phyloP scores from a whole-genome alignment of 2,329 filamentous ascomycete genomes.

The Calonectria leucothoes region DNA sequence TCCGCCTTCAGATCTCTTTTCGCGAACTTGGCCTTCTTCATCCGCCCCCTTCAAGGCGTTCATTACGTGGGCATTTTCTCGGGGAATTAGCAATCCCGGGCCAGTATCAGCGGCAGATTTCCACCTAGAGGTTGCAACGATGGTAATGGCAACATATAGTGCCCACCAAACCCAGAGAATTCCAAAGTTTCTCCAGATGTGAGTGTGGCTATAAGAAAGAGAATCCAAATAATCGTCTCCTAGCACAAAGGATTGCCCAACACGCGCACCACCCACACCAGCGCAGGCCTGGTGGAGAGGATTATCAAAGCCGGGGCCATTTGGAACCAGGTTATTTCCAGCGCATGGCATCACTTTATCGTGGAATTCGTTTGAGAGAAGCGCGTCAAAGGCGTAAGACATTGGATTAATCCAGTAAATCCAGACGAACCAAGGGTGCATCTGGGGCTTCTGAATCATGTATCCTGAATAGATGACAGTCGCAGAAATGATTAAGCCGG shows the following conservation, averaged over 20 bases:
- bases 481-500: constrained; percentile 61
- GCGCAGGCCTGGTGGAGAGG: constrained; percentile 62
- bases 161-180: constrained; percentile 74
- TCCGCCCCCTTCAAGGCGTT: constrained; percentile 50
- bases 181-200: constrained; percentile 71
- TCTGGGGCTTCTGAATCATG: constrained; percentile 69
- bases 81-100: constrained; percentile 69
- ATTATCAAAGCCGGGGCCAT: constrained; percentile 59
- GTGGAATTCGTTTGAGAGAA: constrained; percentile 79
- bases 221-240: constrained; percentile 70
- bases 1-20: constrained; percentile 27
- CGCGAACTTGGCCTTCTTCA: constrained; percentile 58
- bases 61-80: constrained; percentile 62
- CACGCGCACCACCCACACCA: constrained; percentile 65
- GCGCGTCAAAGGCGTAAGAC: constrained; percentile 75
- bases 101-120: constrained; percentile 61
- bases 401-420: constrained; percentile 75
- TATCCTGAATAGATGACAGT: constrained; percentile 73
- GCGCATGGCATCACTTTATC: constrained; percentile 64
- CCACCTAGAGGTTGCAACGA: constrained; percentile 69
- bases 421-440: constrained; percentile 74
- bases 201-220: constrained; percentile 62
- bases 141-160: constrained; percentile 68
- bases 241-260: constrained; percentile 51
- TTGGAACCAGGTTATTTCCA: constrained; percentile 61